A percentile compares a stretch with the other conserved stretches of the same genome.
These are phyloP conservation scores for Tripidium arundinaceum DNA, from an alignment of 202 grass and related monocot species.

Conservation along the genomic window DNA sequence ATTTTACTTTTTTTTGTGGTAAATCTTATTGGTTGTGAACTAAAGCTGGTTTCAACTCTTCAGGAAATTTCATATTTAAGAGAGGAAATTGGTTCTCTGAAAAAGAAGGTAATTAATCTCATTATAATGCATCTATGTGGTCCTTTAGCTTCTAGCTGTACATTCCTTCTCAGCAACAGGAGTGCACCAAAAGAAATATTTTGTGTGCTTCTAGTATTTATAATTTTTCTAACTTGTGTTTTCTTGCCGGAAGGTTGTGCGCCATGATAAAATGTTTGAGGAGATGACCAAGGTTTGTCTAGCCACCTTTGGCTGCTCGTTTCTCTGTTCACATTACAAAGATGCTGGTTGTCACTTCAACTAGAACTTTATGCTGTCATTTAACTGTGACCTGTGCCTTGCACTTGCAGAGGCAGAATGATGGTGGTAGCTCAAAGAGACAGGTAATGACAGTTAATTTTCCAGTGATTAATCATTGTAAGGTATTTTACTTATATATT, in stretches of 20 bases:
- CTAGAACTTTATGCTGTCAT: neutral
- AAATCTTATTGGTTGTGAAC: neutral
- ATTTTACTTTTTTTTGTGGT: neutral
- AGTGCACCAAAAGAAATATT: neutral
- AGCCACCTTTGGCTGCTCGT: neutral
- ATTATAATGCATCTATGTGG: neutral
- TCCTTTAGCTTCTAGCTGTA: neutral
- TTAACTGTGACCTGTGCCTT: conserved; percentile 1
- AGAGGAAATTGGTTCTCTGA: conserved; percentile 45
- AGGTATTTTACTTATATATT: neutral
- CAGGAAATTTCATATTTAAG: conserved; percentile 61
- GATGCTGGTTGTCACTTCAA: neutral
- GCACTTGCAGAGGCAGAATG: conserved; percentile 28
- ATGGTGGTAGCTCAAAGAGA: conserved; percentile 43
- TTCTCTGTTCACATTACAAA: neutral
- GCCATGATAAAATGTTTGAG: conserved; percentile 46
- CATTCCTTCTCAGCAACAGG: neutral
- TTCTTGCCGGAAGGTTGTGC: conserved; percentile 30
- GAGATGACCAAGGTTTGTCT: conserved; percentile 59
- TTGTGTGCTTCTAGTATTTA: neutral
- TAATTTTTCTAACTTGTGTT: conserved; percentile 1
- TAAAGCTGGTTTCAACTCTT: conserved; percentile 29
- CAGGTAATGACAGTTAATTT: conserved; percentile 37
- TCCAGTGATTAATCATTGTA: neutral
- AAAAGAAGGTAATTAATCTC: conserved; percentile 42